Evolutionary conservation across 257 asterid genomes (phyloP).

Genomic region (Nemophila menziesii): DNA sequence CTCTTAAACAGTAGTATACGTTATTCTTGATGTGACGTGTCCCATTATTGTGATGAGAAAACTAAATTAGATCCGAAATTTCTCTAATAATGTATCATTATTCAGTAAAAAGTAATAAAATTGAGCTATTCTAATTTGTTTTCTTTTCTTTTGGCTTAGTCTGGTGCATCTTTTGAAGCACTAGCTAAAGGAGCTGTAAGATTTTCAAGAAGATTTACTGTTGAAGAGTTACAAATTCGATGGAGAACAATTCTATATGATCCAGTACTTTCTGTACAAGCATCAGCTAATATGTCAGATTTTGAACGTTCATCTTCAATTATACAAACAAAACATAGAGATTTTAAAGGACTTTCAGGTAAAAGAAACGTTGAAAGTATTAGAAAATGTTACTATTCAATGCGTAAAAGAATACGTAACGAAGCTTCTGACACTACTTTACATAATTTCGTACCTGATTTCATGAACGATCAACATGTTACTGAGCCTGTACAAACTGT

Average conservation of each 20-base stretch:
- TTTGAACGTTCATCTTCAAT: slow-evolving; percentile 25
- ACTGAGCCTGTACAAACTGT: no score
- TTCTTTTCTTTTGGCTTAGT: slow-evolving; percentile 23
- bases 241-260: slow-evolving; percentile 86
- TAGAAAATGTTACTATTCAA: slow-evolving; percentile 40
- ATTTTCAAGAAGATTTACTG: slow-evolving; percentile 52
- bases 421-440: background rate
- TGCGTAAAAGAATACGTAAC: slow-evolving; percentile 50
- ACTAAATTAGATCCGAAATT: no score
- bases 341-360: slow-evolving; percentile 16
- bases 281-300: slow-evolving; percentile 43
- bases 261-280: slow-evolving; percentile 45
- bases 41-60: no score
- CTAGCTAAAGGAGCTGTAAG: slow-evolving; percentile 80
- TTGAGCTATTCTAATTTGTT: background rate
- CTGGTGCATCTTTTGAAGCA: slow-evolving; percentile 81
- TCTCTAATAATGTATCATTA: no score
- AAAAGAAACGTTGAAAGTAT: slow-evolving; percentile 58
- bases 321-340: slow-evolving; percentile 21
- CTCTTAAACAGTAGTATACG: no score
- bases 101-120: no score
- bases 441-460: no score
- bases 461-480: slow-evolving; percentile 17
- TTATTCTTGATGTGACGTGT: no score
- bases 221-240: slow-evolving; percentile 55